Evolutionary conservation across 1,284 basidiomycete genomes (phyloP), one percentile per base, ranked within the genome.

Genomic region (Porodaedalea pini): DNA sequence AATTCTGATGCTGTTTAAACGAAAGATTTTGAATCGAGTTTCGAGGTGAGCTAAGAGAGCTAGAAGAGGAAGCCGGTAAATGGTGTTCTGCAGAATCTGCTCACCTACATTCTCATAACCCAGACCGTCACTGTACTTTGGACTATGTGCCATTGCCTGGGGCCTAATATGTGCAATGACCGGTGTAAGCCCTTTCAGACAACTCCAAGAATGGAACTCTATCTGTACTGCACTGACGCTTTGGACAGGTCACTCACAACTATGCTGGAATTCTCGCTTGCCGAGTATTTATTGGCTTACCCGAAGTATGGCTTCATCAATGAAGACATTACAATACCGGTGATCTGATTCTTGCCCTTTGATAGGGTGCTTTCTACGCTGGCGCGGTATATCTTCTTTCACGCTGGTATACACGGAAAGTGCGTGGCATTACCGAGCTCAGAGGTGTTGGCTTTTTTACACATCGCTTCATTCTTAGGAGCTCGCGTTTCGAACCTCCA

Each of bases 401-500:
- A 6, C 53, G 61, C 13, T 65, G 64, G 64, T 65, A 65, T 45
- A 65, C 62, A 3, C 54, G 59, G 31, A 62, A 63, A 60, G 63
- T 57, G 44, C 45, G 50, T n/a, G n/a, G n/a, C 23, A 17, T 6
- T 10, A n/a, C n/a, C n/a, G n/a, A n/a, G n/a, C n/a, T n/a, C n/a
- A n/a, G n/a, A n/a, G n/a, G n/a, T n/a, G n/a, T n/a, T n/a, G n/a
- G n/a, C n/a, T n/a, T n/a, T n/a, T n/a, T n/a, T n/a, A n/a, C n/a
- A n/a, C n/a, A n/a, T n/a, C n/a, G n/a, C n/a, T 43, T 7, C n/a
- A 15, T 41, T 48, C 15, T 29, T n/a, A 67, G 64, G 63, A 67
- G 53, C 63, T 69, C 5, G 67, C 66, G 1, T 64, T 74, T 34
- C 68, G 77, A 51, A 72, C 74, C 53, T 69, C 74, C 2, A 66